These are phyloP conservation scores for Allium cepa DNA, from an alignment of 106 monocot species.

Conservation along the genomic window DNA sequence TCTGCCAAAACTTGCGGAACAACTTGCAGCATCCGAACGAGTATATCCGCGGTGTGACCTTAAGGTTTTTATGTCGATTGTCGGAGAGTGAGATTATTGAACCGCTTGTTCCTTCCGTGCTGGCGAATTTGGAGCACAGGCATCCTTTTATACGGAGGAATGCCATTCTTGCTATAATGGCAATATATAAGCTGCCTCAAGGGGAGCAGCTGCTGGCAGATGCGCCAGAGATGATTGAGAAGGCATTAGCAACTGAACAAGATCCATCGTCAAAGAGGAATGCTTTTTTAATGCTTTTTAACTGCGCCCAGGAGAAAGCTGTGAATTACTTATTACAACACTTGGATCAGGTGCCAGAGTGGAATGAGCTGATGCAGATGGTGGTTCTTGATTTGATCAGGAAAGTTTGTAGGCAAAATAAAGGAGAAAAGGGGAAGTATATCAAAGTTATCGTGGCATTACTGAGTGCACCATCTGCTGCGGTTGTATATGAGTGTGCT, in stretches of 20 bases:
- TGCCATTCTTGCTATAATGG: conserved; percentile 49
- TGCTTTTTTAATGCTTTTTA: conserved; percentile 83
- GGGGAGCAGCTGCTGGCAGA: conserved; percentile 67
- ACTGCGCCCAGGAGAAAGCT: conserved; percentile 81
- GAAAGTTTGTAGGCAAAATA: conserved; percentile 79
- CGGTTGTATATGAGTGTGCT: conserved; percentile 82
- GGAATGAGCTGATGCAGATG: conserved; percentile 90
- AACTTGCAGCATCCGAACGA: conserved; percentile 80
- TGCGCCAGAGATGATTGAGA: conserved; percentile 77
- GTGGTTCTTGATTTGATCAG: conserved; percentile 80
- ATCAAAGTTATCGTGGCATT: conserved; percentile 75
- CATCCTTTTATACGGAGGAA: conserved; percentile 53
- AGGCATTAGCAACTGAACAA: conserved; percentile 48
- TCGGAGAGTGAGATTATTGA: conserved; percentile 77
- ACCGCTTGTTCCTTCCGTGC: conserved; percentile 58
- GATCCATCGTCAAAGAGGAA: conserved; percentile 70
- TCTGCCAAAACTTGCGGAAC: conserved; percentile 72
- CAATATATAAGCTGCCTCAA: conserved; percentile 51
- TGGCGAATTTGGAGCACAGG: conserved; percentile 57
- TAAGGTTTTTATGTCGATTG: conserved; percentile 64
- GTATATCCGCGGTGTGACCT: conserved; percentile 73
- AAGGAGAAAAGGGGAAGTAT: conserved; percentile 65
- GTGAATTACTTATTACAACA: conserved; percentile 58
- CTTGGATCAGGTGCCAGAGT: conserved; percentile 51
- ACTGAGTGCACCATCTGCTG: conserved; percentile 44